Percentiles rank a stretch among this genome's conserved stretches.
phyloP scores from a whole-genome alignment of 495 filamentous ascomycete genomes.

The Clohesyomyces aquaticus region DNA sequence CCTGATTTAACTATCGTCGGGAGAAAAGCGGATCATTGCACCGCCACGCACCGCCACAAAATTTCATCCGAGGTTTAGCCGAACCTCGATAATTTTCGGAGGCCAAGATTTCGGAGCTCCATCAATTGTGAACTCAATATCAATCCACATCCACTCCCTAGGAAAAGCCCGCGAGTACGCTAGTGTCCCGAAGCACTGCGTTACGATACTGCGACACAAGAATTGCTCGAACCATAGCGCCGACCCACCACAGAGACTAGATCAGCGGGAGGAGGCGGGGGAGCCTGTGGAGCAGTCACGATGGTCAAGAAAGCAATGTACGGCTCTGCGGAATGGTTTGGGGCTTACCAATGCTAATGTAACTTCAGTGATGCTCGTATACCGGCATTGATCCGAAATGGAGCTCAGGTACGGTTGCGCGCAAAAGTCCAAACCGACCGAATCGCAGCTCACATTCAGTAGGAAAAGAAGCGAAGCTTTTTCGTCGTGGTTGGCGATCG shows the following conservation, averaged over 20 bases:
- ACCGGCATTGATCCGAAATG: slow-evolving; percentile 93
- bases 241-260: neutral
- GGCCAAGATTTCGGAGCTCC: slow-evolving; percentile 23
- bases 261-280: slow-evolving; percentile 31
- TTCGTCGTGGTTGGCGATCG: slow-evolving; percentile 95
- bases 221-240: too few species aligned
- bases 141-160: neutral
- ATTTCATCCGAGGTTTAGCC: too few species aligned
- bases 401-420: slow-evolving; percentile 61
- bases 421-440: neutral
- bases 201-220: too few species aligned
- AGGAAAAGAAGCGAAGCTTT: slow-evolving; percentile 95
- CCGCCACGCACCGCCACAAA: too few species aligned
- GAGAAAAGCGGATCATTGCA: too few species aligned
- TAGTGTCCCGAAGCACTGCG: neutral
- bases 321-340: neutral
- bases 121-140: neutral
- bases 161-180: neutral
- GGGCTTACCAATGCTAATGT: slow-evolving; percentile 13
- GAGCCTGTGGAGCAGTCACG: slow-evolving; percentile 33
- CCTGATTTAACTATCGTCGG: too few species aligned
- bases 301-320: slow-evolving; percentile 53
- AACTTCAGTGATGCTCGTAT: slow-evolving; percentile 84
- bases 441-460: slow-evolving; percentile 3
- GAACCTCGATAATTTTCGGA: slow-evolving; percentile 22